Evolutionary conservation across 2,329 filamentous ascomycete species (phyloP).

Genomic region (Rhynchosporium graminicola): DNA sequence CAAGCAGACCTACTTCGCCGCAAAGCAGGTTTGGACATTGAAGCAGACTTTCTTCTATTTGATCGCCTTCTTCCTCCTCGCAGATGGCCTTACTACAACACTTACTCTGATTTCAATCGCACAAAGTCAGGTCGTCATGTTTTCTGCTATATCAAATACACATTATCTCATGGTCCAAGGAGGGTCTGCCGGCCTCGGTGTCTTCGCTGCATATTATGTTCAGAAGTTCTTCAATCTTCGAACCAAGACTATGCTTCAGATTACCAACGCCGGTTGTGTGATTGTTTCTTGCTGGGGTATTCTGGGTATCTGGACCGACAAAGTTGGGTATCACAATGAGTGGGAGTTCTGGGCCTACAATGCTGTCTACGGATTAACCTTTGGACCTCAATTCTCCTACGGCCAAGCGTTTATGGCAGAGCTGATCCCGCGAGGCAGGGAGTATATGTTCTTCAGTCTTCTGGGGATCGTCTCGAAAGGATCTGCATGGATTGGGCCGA

Average conservation of each 20-base stretch:
- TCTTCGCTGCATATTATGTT: conserved; percentile 35
- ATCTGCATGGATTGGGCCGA: conserved; percentile 39
- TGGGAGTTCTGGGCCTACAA: conserved; percentile 41
- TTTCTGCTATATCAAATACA: conserved; percentile 37
- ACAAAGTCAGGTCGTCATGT: conserved; percentile 38
- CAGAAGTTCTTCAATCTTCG: conserved; percentile 34
- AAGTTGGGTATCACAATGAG: conserved; percentile 37
- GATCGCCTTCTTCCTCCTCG: conserved; percentile 38
- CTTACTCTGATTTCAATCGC: conserved; percentile 35
- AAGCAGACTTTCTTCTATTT: conserved; percentile 39
- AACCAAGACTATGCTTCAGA: conserved; percentile 39
- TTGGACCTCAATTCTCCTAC: conserved; percentile 38
- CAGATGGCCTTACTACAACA: conserved; percentile 37
- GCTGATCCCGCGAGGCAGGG: conserved; percentile 37
- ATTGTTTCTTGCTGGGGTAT: conserved; percentile 38
- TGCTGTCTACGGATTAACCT: conserved; percentile 34
- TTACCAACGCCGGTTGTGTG: conserved; percentile 35
- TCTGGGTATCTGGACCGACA: conserved; percentile 38
- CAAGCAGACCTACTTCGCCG: conserved; percentile 38
- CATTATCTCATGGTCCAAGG: conserved; percentile 39
- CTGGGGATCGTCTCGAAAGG: conserved; percentile 40
- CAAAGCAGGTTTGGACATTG: conserved; percentile 35
- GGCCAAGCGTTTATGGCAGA: conserved; percentile 40
- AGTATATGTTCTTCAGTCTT: conserved; percentile 40
- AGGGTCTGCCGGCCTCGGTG: conserved; percentile 31